Evolutionary conservation across 2,329 filamentous ascomycete species (phyloP), one percentile per base, ranked within the genome.

Genomic region (Cyclaneusma minus): DNA sequence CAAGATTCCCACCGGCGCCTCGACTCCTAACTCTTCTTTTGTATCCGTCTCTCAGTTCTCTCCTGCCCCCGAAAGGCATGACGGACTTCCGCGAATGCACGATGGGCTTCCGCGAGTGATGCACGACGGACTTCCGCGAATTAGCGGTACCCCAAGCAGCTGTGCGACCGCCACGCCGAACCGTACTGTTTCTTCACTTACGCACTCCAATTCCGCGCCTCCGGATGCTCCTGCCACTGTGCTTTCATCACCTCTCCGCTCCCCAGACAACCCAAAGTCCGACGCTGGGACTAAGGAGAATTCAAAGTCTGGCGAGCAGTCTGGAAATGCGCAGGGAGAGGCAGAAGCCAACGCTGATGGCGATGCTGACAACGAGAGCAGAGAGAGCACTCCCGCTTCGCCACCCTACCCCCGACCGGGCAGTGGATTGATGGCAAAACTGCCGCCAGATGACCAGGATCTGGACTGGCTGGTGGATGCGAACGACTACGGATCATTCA

Each of bases 401-500:
- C 60, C 66, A 15, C 58, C 71, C 22, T 77, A 77, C 36, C 71
- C 71, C 0, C 63, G 62, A 34, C 55, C 71, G 5, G 73, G 72
- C 2, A 60, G 71, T 29, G 72, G 73, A 2, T 52, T 78, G 15
- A 61, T 50, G 47, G 37, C 42, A 6, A 49, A 56, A 13, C 42
- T 76, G 12, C 57, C 62, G 5, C 58, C 60, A 1, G 65, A 74
- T 35, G 56, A 56, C 11, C 61, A 68, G 14, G 70, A 77, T 41
- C 38, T 72, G 20, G 57, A 68, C 30, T 73, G 71, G 53, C 45
- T 78, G 13, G 61, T 69, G 6, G 72, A 77, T 37, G 64, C 70
- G 25, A 37, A 33, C 16, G 47, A 48, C 35, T 46, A 41, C 25
- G 39, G 44, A 8, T 41, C 41, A 7, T 50, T 49, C 26, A 48